Base-by-base conservation (phyloP, 108 stramenopile genomes). In the Skeletonema costatum region DNA sequence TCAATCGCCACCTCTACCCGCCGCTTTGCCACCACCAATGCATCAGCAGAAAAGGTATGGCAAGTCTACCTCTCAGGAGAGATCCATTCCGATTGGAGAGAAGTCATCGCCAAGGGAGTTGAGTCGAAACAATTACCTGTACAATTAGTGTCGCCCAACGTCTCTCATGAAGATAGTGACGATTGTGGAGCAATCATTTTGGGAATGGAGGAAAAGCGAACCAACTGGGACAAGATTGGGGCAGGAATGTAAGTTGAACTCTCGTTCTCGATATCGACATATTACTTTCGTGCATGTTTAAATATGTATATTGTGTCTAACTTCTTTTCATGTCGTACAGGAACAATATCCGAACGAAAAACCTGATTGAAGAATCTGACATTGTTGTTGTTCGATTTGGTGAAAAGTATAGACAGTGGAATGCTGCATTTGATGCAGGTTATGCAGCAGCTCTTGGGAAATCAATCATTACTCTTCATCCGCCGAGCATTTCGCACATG, bases 311-410 rank as follows among this genome's bases (percentile, higher is more conserved):
- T 25, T 5, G 36, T 36, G 36, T 36, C 36, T 42, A 42, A 42
- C 41, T 42, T 42, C 13, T 0, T 13, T 13, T 42, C 12, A 42
- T 42, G 1, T 12, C n/a, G n/a, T 42, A 42, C 11, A 42, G 41
- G 90, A 96, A 96, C 68, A 82, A 68, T 25, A 80, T 96, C 64
- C 91, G 95, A 3, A 96, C 90, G 31, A 85, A 91, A 66, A 90
- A 89, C 0, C 65, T 93, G 19, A 74, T 93, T 2, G 73, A 83
- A 46, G 89, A 93, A 17, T 88, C 92, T 2, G 95, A 96, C 81
- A 74, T 96, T 50, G 93, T 96, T 8, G 95, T 96, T 11, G 93
- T 92, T n/a, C 78, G 92, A 36, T 96, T 93, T 72, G 95, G 93
- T 16, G 90, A 92, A 50, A 93, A 93, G 50, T 96, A 93, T 73